Percentiles rank a stretch among this genome's conserved stretches.
These are phyloP conservation scores for Arabidopsis thaliana DNA, from an alignment of 345 rosid genomes.

Conservation along the genomic window TAIR10.1 NC_003070.9:20452501-20453000, in stretches of 20 bases:
- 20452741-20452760: not conserved
- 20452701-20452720: not conserved
- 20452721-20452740: not conserved
- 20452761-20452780: not conserved
- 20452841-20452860: slow-evolving; percentile 62
- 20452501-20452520: not conserved
- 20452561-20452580: not conserved
- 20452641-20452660: not conserved
- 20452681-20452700: no score
- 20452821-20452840: slow-evolving; percentile 59
- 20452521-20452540: slow-evolving; percentile 11
- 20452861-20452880: slow-evolving; percentile 54
- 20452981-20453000: slow-evolving; percentile 65
- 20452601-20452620: not conserved
- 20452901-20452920: slow-evolving; percentile 62
- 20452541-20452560: slow-evolving; percentile 3
- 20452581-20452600: not conserved
- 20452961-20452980: slow-evolving; percentile 52
- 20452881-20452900: slow-evolving; percentile 65
- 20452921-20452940: slow-evolving; percentile 63
- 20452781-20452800: not conserved
- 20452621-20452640: no score
- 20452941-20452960: slow-evolving; percentile 61
- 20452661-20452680: no score
- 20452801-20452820: slow-evolving; percentile 11